phyloP scores from a whole-genome alignment of 331 rosid genomes.

The Quercus lobata region DNA sequence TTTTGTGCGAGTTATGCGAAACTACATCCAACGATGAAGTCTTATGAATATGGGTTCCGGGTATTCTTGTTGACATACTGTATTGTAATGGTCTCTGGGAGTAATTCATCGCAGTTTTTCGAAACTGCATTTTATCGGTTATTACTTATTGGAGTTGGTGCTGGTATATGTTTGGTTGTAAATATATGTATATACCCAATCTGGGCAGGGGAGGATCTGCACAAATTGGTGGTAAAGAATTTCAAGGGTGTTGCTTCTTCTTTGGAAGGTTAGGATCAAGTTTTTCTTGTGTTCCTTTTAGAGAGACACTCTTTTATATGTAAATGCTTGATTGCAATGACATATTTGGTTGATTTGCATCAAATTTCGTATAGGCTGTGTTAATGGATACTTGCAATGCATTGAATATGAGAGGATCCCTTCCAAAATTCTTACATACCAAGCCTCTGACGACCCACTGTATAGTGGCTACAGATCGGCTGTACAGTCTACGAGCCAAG shows the following conservation, averaged over 20 bases:
- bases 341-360: conserved; percentile 2
- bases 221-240: conserved; percentile 73
- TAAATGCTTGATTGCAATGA: not conserved
- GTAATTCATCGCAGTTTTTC: conserved; percentile 34
- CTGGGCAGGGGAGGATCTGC: conserved; percentile 90
- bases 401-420: conserved; percentile 70
- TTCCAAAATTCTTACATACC: conserved; percentile 67
- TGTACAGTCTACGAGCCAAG: conserved; percentile 67
- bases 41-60: conserved; percentile 72
- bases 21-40: conserved; percentile 60
- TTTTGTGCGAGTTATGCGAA: conserved; percentile 54
- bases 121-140: conserved; percentile 57
- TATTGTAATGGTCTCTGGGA: conserved; percentile 61
- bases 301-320: not conserved
- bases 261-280: conserved; percentile 47
- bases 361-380: conserved; percentile 48
- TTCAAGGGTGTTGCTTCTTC: conserved; percentile 63
- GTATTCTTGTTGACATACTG: conserved; percentile 80
- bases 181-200: conserved; percentile 65
- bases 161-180: conserved; percentile 44
- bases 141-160: conserved; percentile 67
- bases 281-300: not conserved
- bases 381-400: conserved; percentile 59
- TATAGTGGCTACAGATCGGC: conserved; percentile 77
- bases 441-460: conserved; percentile 77